These are phyloP conservation scores for Cryptococcus amylolentus DNA, from an alignment of 1,284 basidiomycete genomes.

Conservation along the genomic window DNA sequence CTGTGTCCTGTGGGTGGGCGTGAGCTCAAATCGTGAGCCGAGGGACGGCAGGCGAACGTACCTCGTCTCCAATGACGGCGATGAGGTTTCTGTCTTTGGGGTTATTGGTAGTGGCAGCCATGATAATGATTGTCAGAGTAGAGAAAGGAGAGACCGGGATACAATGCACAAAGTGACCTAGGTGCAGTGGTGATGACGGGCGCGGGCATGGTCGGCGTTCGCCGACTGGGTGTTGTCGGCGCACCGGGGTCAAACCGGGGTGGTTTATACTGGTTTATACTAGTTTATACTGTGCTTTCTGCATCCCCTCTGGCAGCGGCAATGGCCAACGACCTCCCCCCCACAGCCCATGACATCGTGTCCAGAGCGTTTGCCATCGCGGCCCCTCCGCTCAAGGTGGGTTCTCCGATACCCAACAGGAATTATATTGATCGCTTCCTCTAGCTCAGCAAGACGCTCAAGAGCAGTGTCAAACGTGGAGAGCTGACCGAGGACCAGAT, in stretches of 20 bases:
- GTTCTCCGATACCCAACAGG: background rate
- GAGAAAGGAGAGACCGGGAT: background rate
- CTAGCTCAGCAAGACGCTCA: background rate
- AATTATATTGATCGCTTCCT: background rate
- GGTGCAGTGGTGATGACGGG: background rate
- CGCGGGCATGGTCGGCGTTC: background rate
- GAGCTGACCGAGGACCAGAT: background rate
- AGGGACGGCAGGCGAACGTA: conserved; percentile 42
- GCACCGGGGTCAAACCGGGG: background rate
- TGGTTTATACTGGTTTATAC: background rate
- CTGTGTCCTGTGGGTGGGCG: conserved; percentile 69
- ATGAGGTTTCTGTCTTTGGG: conserved; percentile 78
- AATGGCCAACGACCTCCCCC: background rate
- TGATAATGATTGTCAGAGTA: conserved; percentile 10
- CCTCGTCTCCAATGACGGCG: conserved; percentile 94
- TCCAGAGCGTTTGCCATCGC: background rate
- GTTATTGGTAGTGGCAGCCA: conserved; percentile 31
- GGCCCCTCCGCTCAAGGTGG: background rate
- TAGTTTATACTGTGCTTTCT: background rate
- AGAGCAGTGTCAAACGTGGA: conserved; percentile 14
- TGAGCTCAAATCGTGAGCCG: background rate
- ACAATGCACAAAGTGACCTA: background rate
- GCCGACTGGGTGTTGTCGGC: background rate
- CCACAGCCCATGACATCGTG: background rate
- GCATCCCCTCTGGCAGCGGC: background rate